Conservation (phyloP, 345 rosid species). For the Dipteronia dyeriana region DNA sequence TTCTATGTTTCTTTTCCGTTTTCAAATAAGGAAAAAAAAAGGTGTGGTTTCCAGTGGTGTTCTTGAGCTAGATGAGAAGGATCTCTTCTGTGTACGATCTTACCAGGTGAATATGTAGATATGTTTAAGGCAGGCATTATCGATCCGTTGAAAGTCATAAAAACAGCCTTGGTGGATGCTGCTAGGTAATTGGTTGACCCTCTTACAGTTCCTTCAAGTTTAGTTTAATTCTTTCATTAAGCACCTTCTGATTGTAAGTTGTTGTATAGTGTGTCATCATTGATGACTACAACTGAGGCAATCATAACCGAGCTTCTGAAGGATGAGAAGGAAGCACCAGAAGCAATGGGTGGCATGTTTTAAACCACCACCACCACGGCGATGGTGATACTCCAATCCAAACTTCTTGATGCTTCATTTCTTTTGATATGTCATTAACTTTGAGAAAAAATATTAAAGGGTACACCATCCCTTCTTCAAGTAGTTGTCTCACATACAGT, state of each 20-base stretch:
- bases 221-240: too few relatives aligned
- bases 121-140: slow-evolving; percentile 63
- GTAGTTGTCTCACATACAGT: background rate
- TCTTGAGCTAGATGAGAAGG: background rate
- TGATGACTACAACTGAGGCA: slow-evolving; percentile 69
- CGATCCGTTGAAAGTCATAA: slow-evolving; percentile 67
- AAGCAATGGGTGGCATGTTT: slow-evolving; percentile 52
- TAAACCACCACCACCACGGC: background rate
- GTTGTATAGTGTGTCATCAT: slow-evolving; percentile 52
- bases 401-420: background rate
- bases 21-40: background rate
- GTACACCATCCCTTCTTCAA: background rate
- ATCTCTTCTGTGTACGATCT: background rate
- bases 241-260: background rate
- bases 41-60: background rate
- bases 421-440: background rate
- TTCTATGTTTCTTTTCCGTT: background rate
- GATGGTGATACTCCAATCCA: background rate
- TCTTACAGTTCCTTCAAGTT: background rate
- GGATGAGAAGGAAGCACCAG: slow-evolving; percentile 48
- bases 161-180: slow-evolving; percentile 69
- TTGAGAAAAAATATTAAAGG: background rate
- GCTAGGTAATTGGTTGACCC: slow-evolving; percentile 41
- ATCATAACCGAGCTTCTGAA: slow-evolving; percentile 51
- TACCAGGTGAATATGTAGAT: slow-evolving; percentile 62